Conservation (phyloP, 148 eudicot species). For the Vaccinium vitisidaea region DNA sequence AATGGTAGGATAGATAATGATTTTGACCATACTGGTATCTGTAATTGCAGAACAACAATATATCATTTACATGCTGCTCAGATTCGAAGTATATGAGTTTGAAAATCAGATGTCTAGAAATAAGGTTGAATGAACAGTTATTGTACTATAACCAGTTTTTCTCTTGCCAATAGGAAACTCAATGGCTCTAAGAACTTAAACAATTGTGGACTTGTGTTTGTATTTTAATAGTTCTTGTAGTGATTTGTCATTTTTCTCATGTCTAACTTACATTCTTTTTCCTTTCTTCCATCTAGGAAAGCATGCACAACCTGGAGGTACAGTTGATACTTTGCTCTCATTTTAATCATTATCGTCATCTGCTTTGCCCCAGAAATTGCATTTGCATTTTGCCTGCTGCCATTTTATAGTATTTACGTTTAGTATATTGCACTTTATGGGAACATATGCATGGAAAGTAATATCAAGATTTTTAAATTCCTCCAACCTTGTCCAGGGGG, state of each 20-base stretch:
- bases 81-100: not conserved
- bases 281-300: slow-evolving; percentile 57
- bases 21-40: not conserved
- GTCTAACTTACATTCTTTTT: not conserved
- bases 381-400: slow-evolving; percentile 1
- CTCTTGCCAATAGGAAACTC: slow-evolving; percentile 11
- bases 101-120: not conserved
- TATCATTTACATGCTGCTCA: not conserved
- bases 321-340: slow-evolving; percentile 22
- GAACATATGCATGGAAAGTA: not conserved
- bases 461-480: not conserved
- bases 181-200: not conserved
- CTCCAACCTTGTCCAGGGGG: not conserved
- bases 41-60: not conserved
- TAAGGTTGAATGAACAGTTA: not conserved
- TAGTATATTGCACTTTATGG: not conserved
- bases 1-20: not conserved
- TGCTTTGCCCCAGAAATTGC: not conserved
- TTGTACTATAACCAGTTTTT: not conserved
- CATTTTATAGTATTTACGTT: not conserved
- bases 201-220: not conserved
- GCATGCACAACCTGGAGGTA: slow-evolving; percentile 83
- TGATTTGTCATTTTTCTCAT: not conserved
- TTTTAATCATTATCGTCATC: slow-evolving; percentile 7
- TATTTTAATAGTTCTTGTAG: not conserved